Percentiles rank a stretch among this genome's conserved stretches.
phyloP scores from a whole-genome alignment of 306 rosid genomes.

The Biancaea sappan region DNA sequence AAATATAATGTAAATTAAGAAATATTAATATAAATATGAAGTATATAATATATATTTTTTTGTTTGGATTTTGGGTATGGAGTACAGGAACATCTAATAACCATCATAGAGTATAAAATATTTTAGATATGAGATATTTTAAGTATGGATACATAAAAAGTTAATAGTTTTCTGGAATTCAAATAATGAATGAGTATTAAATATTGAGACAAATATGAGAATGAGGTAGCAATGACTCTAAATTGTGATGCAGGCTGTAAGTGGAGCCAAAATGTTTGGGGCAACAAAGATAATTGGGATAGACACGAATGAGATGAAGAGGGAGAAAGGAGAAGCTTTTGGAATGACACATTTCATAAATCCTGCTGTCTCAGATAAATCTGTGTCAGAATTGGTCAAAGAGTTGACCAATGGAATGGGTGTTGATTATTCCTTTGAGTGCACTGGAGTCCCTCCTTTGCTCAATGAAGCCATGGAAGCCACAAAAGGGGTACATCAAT shows the following conservation, averaged over 20 bases:
- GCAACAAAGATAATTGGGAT: background rate
- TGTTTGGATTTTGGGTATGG: too few species aligned
- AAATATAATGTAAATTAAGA: too few species aligned
- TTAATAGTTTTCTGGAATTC: too few species aligned
- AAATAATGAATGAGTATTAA: too few species aligned
- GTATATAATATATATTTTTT: too few species aligned
- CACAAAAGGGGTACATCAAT: constrained; percentile 46
- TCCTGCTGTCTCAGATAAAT: constrained; percentile 24
- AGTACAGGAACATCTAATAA: too few species aligned
- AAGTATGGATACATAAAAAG: too few species aligned
- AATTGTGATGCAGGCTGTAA: background rate
- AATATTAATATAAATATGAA: too few species aligned
- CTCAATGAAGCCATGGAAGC: constrained; percentile 46
- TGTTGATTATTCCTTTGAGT: constrained; percentile 58
- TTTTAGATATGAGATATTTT: too few species aligned
- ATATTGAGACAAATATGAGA: background rate
- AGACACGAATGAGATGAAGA: background rate
- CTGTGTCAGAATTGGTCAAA: constrained; percentile 43
- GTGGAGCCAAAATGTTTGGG: background rate
- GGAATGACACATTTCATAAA: constrained; percentile 55
- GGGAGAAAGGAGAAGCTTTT: background rate
- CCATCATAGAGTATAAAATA: too few species aligned
- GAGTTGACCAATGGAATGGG: constrained; percentile 51
- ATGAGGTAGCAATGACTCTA: background rate
- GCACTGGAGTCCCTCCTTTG: constrained; percentile 45